Percentiles rank a stretch among this genome's conserved stretches.
phyloP scores from a whole-genome alignment of 306 rosid species.

The Cercis canadensis region DNA sequence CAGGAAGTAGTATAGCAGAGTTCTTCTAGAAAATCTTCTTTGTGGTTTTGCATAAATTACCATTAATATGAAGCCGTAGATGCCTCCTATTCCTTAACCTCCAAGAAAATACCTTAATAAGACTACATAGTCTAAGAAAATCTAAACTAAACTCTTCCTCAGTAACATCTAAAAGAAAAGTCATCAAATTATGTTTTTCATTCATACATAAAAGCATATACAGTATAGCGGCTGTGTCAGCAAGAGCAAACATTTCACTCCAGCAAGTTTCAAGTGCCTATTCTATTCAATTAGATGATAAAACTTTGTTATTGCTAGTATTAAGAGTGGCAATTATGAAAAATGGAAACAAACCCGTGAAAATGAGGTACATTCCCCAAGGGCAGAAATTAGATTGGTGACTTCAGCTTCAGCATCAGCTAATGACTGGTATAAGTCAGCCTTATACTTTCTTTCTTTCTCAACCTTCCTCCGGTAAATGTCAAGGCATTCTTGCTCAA shows the following conservation, averaged over 20 bases:
- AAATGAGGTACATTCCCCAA: slow-evolving; percentile 62
- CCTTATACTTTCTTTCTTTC: slow-evolving; percentile 73
- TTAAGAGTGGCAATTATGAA: background rate
- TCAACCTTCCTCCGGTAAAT: slow-evolving; percentile 84
- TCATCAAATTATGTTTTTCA: background rate
- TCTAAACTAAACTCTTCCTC: background rate
- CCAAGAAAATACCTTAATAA: too few species aligned
- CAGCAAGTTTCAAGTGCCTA: too few species aligned
- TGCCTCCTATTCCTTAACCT: too few species aligned
- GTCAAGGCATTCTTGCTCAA: slow-evolving; percentile 90
- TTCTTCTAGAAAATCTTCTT: background rate
- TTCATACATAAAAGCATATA: background rate
- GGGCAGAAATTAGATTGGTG: slow-evolving; percentile 53
- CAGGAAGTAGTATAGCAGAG: background rate
- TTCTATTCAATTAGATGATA: background rate
- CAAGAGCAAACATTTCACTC: too few species aligned
- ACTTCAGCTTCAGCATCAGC: slow-evolving; percentile 72
- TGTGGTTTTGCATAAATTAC: too few species aligned
- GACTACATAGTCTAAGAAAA: background rate
- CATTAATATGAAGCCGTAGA: too few species aligned
- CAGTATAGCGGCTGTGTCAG: too few species aligned
- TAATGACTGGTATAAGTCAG: slow-evolving; percentile 63
- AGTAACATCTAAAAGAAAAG: background rate
- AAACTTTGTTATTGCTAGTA: background rate
- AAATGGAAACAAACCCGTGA: slow-evolving; percentile 53